Conservation (phyloP, 139 green algal species). For the Volvox africanus region DNA sequence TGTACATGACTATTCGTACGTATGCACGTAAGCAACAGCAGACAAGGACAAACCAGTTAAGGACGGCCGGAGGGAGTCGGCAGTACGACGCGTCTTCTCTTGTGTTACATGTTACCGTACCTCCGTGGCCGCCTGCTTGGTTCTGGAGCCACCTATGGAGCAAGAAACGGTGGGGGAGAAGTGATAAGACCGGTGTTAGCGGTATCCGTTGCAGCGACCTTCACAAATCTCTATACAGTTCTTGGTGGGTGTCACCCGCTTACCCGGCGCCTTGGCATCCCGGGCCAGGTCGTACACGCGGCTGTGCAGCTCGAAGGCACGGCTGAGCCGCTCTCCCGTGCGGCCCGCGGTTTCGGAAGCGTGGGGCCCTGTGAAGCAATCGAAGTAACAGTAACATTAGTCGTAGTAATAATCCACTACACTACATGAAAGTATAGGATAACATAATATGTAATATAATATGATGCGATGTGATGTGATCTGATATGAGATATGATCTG, state of each 20-base stretch:
- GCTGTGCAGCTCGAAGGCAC: slow-evolving; percentile 56
- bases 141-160: neutral
- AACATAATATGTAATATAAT: too few species aligned
- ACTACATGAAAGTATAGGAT: too few species aligned
- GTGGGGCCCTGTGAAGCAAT: neutral
- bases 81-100: too few species aligned
- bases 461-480: too few species aligned
- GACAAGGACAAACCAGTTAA: too few species aligned
- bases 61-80: too few species aligned
- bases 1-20: too few species aligned
- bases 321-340: slow-evolving; percentile 41
- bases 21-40: neutral
- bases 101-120: neutral
- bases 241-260: neutral
- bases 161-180: neutral
- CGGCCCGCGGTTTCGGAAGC: neutral
- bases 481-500: too few species aligned
- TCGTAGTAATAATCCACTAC: neutral
- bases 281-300: slow-evolving; percentile 50
- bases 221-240: too few species aligned
- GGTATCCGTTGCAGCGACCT: too few species aligned
- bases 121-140: slow-evolving; percentile 1
- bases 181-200: neutral
- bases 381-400: neutral
- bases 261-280: slow-evolving; percentile 41